These are phyloP conservation scores for Paecilomyces variotii DNA, from an alignment of 2,329 filamentous ascomycete species.

Conservation along the genomic window DNA sequence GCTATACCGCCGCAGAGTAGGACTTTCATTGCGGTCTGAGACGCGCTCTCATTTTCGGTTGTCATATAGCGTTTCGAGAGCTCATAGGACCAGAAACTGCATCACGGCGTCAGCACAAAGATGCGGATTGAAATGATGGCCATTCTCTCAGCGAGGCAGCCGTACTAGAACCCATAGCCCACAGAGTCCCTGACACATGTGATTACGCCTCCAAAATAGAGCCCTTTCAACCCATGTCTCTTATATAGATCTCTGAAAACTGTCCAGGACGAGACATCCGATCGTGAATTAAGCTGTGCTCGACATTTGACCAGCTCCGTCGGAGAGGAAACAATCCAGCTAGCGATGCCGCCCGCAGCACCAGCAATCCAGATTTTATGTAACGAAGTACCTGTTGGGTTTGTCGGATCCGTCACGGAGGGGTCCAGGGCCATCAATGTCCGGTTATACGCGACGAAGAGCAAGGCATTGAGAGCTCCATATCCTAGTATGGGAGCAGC, in stretches of 20 bases:
- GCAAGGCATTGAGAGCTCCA: slow-evolving; percentile 79
- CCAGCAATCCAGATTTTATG: slow-evolving; percentile 71
- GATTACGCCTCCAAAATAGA: slow-evolving; percentile 74
- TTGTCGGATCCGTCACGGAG: slow-evolving; percentile 35
- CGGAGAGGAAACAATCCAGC: slow-evolving; percentile 77
- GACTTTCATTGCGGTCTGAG: slow-evolving; percentile 52
- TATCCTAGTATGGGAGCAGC: slow-evolving; percentile 84
- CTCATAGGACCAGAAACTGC: slow-evolving; percentile 82
- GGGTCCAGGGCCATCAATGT: slow-evolving; percentile 56
- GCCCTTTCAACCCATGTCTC: slow-evolving; percentile 54
- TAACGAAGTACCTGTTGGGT: slow-evolving; percentile 42
- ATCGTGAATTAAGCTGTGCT: slow-evolving; percentile 56
- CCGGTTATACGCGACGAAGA: slow-evolving; percentile 87
- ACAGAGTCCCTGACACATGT: slow-evolving; percentile 78
- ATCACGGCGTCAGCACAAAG: slow-evolving; percentile 2
- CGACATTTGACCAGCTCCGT: slow-evolving; percentile 89
- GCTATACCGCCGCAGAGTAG: slow-evolving; percentile 81
- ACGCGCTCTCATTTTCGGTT: slow-evolving; percentile 36
- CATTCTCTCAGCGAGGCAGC: slow-evolving; percentile 8
- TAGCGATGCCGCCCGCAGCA: slow-evolving; percentile 71
- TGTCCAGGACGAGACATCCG: slow-evolving; percentile 50
- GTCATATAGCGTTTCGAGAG: slow-evolving; percentile 56
- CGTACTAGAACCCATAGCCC: slow-evolving; percentile 89
- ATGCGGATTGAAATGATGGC: slow-evolving; percentile 2
- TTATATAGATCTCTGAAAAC: slow-evolving; percentile 56